Conservation (phyloP, 1,284 basidiomycete genomes). For the Boletus smithii region DNA sequence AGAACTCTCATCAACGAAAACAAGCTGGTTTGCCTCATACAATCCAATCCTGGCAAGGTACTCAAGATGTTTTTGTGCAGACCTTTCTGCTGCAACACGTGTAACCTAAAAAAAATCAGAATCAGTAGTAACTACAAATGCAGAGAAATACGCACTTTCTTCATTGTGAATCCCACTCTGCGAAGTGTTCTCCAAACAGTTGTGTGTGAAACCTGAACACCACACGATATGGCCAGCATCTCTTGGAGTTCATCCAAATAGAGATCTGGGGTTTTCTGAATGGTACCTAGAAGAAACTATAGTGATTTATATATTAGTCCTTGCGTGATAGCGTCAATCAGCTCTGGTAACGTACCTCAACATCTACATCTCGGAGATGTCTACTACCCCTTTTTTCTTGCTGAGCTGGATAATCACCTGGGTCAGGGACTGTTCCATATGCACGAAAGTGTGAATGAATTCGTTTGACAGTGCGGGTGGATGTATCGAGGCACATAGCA, state of each 20-base stretch:
- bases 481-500: neutral
- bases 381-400: neutral
- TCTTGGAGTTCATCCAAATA: constrained; percentile 7
- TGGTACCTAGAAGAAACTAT: constrained; percentile 1
- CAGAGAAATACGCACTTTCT: constrained; percentile 20
- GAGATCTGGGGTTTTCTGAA: neutral
- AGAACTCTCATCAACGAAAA: constrained; percentile 8
- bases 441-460: neutral
- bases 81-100: neutral
- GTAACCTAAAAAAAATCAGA: neutral
- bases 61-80: neutral
- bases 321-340: too few relatives aligned
- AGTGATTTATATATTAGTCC: neutral
- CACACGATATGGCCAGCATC: neutral
- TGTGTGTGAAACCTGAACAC: neutral
- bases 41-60: neutral
- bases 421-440: neutral
- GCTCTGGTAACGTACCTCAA: too few relatives aligned
- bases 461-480: neutral
- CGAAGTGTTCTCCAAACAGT: neutral
- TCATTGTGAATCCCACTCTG: constrained; percentile 7
- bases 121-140: neutral
- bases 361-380: neutral
- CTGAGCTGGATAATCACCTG: neutral
- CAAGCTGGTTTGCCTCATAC: neutral